A percentile compares a stretch with the other conserved stretches of the same genome.
Conservation (phyloP, 331 rosid genomes). For the Arachis monticola region DNA sequence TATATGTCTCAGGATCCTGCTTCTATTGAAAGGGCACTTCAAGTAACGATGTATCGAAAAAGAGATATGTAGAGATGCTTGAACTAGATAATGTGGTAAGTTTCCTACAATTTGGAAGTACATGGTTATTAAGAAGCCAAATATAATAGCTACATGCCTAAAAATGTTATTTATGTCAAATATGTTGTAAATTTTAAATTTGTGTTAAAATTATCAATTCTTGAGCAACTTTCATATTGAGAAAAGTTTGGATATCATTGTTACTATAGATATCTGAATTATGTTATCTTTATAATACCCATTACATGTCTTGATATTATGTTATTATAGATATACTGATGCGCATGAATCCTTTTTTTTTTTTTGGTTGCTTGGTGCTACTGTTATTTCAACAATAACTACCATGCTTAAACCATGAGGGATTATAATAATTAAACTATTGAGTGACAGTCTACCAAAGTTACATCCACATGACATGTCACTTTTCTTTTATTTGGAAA, state of each 20-base stretch:
- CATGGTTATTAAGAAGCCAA: background rate
- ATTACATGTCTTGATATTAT: too few relatives aligned
- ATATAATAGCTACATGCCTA: too few relatives aligned
- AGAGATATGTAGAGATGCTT: constrained; percentile 56
- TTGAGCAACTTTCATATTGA: constrained; percentile 15
- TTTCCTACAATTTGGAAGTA: constrained; percentile 14
- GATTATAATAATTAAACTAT: too few relatives aligned
- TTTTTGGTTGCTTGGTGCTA: constrained; percentile 4
- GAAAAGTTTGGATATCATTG: constrained; percentile 16
- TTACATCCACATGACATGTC: too few relatives aligned
- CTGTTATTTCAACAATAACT: background rate
- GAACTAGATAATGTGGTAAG: constrained; percentile 59
- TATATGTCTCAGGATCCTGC: constrained; percentile 60
- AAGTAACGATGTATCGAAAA: constrained; percentile 56
- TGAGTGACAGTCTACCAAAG: too few relatives aligned
- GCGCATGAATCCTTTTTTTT: background rate
- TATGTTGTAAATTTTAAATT: constrained; percentile 9
- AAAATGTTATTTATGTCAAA: background rate
- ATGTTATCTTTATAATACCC: background rate
- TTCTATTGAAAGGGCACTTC: constrained; percentile 53
- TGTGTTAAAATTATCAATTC: constrained; percentile 2
- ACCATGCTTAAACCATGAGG: too few relatives aligned
- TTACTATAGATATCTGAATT: constrained; percentile 22
- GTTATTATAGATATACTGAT: too few relatives aligned
- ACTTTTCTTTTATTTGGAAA: too few relatives aligned